A percentile compares a stretch with the other conserved stretches of the same genome.
Evolutionary conservation across 2,329 filamentous ascomycete genomes (phyloP).

Genomic region (Beauveria sp.): DNA sequence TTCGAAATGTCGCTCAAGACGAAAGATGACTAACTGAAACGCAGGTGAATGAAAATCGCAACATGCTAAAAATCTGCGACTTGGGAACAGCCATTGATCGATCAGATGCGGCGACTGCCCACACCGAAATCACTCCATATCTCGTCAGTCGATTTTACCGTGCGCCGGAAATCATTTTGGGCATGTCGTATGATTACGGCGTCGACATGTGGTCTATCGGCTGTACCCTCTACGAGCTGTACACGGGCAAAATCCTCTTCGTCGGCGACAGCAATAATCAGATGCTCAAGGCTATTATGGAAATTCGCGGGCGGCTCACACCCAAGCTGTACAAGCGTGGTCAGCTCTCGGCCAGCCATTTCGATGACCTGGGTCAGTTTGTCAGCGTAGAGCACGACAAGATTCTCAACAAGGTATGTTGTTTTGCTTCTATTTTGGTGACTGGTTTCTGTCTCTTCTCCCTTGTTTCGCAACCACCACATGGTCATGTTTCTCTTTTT

Average conservation of each 20-base stretch:
- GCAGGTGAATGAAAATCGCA: slow-evolving; percentile 71
- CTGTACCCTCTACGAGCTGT: slow-evolving; percentile 93
- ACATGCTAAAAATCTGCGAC: slow-evolving; percentile 88
- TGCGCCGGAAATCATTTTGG: slow-evolving; percentile 92
- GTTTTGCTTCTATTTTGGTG: slow-evolving; percentile 13
- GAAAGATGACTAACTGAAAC: slow-evolving; percentile 18
- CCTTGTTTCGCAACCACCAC: slow-evolving; percentile 1
- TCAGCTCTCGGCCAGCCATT: slow-evolving; percentile 67
- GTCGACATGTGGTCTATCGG: slow-evolving; percentile 98
- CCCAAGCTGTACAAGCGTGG: slow-evolving; percentile 83
- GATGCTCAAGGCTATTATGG: slow-evolving; percentile 95
- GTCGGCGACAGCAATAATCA: slow-evolving; percentile 94
- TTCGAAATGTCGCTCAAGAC: neutral
- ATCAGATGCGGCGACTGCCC: slow-evolving; percentile 62
- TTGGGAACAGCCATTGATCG: slow-evolving; percentile 91
- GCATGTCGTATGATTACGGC: slow-evolving; percentile 90
- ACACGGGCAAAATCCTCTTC: slow-evolving; percentile 96
- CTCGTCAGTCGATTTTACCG: slow-evolving; percentile 96
- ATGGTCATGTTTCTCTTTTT: neutral
- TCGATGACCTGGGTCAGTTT: slow-evolving; percentile 79
- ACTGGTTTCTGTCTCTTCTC: neutral
- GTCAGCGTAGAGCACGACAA: slow-evolving; percentile 80
- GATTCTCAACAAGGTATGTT: slow-evolving; percentile 68
- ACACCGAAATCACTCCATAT: slow-evolving; percentile 85
- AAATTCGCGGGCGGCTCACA: slow-evolving; percentile 86